A percentile compares a stretch with the other conserved stretches of the same genome.
These are phyloP conservation scores for Malus hybrid DNA, from an alignment of 331 rosid species.

Conservation along the genomic window DNA sequence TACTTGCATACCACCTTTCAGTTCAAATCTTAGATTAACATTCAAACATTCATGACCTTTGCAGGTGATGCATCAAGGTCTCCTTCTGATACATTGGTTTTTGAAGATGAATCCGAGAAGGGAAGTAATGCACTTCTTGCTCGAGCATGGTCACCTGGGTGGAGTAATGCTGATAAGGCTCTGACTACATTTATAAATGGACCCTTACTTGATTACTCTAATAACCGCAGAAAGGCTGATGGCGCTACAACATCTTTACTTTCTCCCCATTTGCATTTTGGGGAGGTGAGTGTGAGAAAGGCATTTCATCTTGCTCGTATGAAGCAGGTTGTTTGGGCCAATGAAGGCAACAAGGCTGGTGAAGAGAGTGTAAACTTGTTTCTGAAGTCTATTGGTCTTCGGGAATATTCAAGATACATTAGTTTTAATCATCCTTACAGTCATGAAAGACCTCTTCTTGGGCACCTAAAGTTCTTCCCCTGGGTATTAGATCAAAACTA, in stretches of 20 bases:
- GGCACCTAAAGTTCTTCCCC: conserved; percentile 81
- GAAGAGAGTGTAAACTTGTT: conserved; percentile 91
- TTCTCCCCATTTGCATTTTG: conserved; percentile 92
- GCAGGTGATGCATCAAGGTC: conserved; percentile 79
- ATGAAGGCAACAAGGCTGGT: conserved; percentile 82
- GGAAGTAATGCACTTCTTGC: conserved; percentile 95
- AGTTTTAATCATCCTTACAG: conserved; percentile 83
- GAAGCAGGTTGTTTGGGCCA: conserved; percentile 87
- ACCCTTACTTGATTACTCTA: conserved; percentile 60
- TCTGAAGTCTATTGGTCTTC: conserved; percentile 81
- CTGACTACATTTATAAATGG: conserved; percentile 72
- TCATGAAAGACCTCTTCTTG: conserved; percentile 82
- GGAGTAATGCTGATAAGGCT: conserved; percentile 91
- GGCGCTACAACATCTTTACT: conserved; percentile 83
- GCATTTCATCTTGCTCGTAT: conserved; percentile 78
- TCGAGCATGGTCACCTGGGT: conserved; percentile 97
- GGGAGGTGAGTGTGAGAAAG: conserved; percentile 90
- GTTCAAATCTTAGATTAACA: not conserved
- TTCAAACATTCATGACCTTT: conserved; percentile 3
- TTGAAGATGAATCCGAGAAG: conserved; percentile 85
- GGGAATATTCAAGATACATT: conserved; percentile 92
- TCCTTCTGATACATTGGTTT: conserved; percentile 45
- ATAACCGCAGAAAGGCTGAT: conserved; percentile 74
- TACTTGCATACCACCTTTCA: not conserved
- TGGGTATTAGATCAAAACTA: conserved; percentile 67